Conservation (phyloP, 768 basidiomycete genomes). For the Chalciporus chontae region DNA sequence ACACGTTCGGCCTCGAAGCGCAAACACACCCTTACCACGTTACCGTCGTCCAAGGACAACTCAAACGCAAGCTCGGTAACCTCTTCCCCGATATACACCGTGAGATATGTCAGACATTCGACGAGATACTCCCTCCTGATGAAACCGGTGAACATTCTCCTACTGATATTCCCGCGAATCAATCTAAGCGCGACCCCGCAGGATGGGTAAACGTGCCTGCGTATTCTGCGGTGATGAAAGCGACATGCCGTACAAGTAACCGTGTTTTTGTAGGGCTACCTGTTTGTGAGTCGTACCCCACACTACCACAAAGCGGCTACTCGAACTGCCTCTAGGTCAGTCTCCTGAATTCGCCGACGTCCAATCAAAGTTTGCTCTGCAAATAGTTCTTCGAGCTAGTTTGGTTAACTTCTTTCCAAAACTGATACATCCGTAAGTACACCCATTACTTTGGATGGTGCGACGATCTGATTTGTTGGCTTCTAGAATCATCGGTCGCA, state of each 20-base stretch:
- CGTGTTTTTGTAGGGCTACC: slow-evolving; percentile 40
- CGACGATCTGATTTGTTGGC: slow-evolving; percentile 12
- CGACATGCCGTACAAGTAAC: slow-evolving; percentile 37
- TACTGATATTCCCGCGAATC: slow-evolving; percentile 8
- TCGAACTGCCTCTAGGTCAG: slow-evolving; percentile 29
- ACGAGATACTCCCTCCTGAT: slow-evolving; percentile 25
- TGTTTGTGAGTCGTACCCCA: slow-evolving; percentile 29
- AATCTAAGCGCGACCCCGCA: slow-evolving; percentile 10
- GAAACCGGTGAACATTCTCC: slow-evolving; percentile 16
- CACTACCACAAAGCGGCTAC: slow-evolving; percentile 1
- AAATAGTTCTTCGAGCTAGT: slow-evolving; percentile 30
- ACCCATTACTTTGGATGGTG: slow-evolving; percentile 3
- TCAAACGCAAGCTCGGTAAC: slow-evolving; percentile 32
- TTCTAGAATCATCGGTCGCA: slow-evolving; percentile 30
- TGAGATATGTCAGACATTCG: slow-evolving; percentile 32
- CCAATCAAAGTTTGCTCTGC: slow-evolving; percentile 32
- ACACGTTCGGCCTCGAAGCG: slow-evolving; percentile 35
- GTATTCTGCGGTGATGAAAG: slow-evolving; percentile 27
- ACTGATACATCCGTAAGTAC: slow-evolving; percentile 32
- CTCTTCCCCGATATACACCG: slow-evolving; percentile 33
- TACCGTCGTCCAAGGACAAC: slow-evolving; percentile 27
- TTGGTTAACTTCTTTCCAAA: slow-evolving; percentile 34
- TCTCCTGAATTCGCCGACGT: slow-evolving; percentile 35
- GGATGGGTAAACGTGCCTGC: slow-evolving; percentile 31
- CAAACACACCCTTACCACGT: slow-evolving; percentile 36